Evolutionary conservation across 225 moss, liverwort and hornwort species (phyloP).

Genomic region (Asterella californica): DNA sequence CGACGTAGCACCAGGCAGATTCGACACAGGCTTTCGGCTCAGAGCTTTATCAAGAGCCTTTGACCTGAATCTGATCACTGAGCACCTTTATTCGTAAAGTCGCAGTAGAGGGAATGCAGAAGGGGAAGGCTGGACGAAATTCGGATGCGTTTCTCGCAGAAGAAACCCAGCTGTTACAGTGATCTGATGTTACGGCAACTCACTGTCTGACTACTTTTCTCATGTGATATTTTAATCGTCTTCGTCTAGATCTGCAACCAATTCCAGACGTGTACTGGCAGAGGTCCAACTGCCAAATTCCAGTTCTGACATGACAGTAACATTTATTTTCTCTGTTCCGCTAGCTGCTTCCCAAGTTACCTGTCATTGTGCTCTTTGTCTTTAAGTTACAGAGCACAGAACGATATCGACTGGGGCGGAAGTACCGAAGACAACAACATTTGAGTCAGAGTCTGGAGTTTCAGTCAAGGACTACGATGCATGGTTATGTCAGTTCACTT

Average conservation of each 20-base stretch:
- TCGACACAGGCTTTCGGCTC: no score
- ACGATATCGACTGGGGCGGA: not conserved
- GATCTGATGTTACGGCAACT: not conserved
- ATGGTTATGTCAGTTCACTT: not conserved
- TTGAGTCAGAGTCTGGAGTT: not conserved
- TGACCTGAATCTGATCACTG: no score
- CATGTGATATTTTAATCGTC: not conserved
- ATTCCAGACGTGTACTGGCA: slow-evolving; percentile 5
- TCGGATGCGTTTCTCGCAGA: not conserved
- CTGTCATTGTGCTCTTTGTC: slow-evolving; percentile 1
- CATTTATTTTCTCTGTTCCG: slow-evolving; percentile 7
- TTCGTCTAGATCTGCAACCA: not conserved
- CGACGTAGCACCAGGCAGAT: no score
- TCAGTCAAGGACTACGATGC: not conserved
- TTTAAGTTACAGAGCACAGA: not conserved
- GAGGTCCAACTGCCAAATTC: not conserved
- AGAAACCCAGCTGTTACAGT: slow-evolving; percentile 4
- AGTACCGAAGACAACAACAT: not conserved
- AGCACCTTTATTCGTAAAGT: no score
- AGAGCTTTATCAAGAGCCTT: no score
- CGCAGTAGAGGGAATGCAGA: no score
- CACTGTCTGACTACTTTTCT: not conserved
- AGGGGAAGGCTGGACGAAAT: no score
- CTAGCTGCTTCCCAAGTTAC: slow-evolving; percentile 2
- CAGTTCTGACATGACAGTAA: not conserved